These are phyloP conservation scores for Cornus suecica DNA, from an alignment of 148 eudicot genomes.

Conservation along the genomic window DNA sequence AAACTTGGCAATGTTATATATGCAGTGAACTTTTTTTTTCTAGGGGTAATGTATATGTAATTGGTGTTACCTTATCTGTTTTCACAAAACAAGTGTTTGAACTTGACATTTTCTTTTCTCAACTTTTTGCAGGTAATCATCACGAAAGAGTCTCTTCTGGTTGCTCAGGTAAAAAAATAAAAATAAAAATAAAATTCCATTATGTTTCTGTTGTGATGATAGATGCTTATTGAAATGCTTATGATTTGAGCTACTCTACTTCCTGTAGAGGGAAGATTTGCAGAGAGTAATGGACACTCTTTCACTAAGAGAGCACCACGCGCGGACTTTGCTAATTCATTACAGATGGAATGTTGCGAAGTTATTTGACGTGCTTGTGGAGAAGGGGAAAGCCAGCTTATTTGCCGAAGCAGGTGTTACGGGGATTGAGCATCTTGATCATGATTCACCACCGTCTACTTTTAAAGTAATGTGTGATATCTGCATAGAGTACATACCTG, in stretches of 20 bases:
- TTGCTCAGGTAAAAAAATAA: conserved; percentile 48
- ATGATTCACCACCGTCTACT: conserved; percentile 22
- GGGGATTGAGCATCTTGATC: conserved; percentile 22
- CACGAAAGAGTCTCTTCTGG: conserved; percentile 58
- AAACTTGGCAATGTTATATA: not conserved
- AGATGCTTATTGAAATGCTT: not conserved
- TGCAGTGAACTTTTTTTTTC: not conserved
- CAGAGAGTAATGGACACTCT: conserved; percentile 65
- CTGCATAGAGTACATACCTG: conserved; percentile 57
- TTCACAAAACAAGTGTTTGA: not conserved
- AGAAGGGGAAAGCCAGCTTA: conserved; percentile 47
- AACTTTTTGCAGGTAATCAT: conserved; percentile 53
- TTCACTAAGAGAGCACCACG: conserved; percentile 58
- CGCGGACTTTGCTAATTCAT: conserved; percentile 68
- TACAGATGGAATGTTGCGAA: conserved; percentile 70
- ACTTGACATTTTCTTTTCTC: not conserved
- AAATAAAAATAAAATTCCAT: not conserved
- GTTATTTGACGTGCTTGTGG: conserved; percentile 50
- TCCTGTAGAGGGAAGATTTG: conserved; percentile 59
- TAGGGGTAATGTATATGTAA: not conserved
- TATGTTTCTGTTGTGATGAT: not conserved
- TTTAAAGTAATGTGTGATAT: conserved; percentile 40
- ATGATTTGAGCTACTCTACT: not conserved
- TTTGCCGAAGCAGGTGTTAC: conserved; percentile 66
- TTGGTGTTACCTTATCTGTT: not conserved